A percentile compares a stretch with the other conserved stretches of the same genome.
Conservation (phyloP, 164 flowering plant genomes). For the Magnolia sinica region DNA sequence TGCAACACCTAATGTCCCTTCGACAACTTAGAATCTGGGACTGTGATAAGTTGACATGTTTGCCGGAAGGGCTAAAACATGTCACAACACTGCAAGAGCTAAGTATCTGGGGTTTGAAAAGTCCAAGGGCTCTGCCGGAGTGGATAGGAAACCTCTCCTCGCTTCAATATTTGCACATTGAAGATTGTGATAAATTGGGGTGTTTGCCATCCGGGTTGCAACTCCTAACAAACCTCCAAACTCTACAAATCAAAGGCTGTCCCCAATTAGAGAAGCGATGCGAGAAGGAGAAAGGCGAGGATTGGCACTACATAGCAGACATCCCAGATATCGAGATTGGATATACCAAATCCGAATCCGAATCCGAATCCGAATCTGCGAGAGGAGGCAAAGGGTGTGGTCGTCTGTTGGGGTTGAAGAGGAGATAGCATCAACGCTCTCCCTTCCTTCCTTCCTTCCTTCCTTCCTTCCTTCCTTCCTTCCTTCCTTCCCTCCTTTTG, state of each 20-base stretch:
- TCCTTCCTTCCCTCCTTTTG: too few species aligned
- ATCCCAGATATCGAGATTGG: constrained; percentile 5
- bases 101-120: neutral
- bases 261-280: constrained; percentile 7
- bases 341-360: too few species aligned
- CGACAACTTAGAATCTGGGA: neutral
- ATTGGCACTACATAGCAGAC: constrained; percentile 14
- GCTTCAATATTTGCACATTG: neutral
- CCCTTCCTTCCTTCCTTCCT: too few species aligned
- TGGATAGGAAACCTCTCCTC: neutral
- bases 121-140: neutral
- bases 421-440: too few species aligned
- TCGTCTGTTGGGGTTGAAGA: too few species aligned
- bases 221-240: neutral
- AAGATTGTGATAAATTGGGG: neutral
- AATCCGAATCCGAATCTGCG: too few species aligned
- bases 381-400: too few species aligned
- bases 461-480: too few species aligned
- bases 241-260: neutral
- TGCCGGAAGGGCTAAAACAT: neutral
- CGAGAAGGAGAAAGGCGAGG: constrained; percentile 9
- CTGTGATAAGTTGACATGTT: neutral
- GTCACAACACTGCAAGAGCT: neutral
- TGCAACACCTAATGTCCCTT: neutral
- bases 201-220: neutral